Percentiles rank a stretch among this genome's conserved stretches.
phyloP scores from a whole-genome alignment of 768 basidiomycete genomes.

The Postia placenta region DNA sequence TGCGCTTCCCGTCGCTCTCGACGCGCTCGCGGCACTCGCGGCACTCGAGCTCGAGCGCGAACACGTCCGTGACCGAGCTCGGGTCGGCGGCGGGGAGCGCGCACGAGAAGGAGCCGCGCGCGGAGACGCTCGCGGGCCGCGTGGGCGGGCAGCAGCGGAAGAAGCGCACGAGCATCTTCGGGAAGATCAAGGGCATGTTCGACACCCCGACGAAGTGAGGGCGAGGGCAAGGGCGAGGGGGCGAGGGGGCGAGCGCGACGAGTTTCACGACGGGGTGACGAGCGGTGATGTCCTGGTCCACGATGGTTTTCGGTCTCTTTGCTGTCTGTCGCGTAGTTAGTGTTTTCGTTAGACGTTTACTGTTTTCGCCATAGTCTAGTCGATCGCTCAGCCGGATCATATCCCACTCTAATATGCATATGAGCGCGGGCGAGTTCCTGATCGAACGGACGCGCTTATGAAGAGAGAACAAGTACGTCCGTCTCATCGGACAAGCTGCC shows the following conservation, averaged over 20 bases:
- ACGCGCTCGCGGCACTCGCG: slow-evolving; percentile 15
- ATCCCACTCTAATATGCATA: too few species aligned
- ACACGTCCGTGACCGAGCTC: slow-evolving; percentile 12
- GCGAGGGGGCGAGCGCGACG: not conserved
- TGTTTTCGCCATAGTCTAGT: too few species aligned
- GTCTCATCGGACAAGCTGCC: too few species aligned
- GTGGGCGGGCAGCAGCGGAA: slow-evolving; percentile 15
- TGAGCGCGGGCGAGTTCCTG: too few species aligned
- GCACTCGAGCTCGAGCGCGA: slow-evolving; percentile 8
- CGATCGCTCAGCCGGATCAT: too few species aligned
- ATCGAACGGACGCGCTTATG: too few species aligned
- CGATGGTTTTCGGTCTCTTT: not conserved
- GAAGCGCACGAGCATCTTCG: slow-evolving; percentile 26
- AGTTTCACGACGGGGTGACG: not conserved
- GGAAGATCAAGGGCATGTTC: slow-evolving; percentile 27
- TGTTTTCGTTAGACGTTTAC: too few species aligned
- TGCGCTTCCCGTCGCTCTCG: slow-evolving; percentile 25
- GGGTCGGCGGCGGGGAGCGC: slow-evolving; percentile 8
- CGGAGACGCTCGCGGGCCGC: slow-evolving; percentile 6
- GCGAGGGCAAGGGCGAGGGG: not conserved
- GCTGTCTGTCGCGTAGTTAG: not conserved
- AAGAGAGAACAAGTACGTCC: too few species aligned
- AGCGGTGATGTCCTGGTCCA: not conserved
- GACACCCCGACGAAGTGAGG: not conserved
- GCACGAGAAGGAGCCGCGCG: not conserved